Percentiles rank a stretch among this genome's conserved stretches.
These are phyloP conservation scores for Schizochytrium sp. DNA, from an alignment of 108 stramenopile genomes.

Conservation along the genomic window DNA sequence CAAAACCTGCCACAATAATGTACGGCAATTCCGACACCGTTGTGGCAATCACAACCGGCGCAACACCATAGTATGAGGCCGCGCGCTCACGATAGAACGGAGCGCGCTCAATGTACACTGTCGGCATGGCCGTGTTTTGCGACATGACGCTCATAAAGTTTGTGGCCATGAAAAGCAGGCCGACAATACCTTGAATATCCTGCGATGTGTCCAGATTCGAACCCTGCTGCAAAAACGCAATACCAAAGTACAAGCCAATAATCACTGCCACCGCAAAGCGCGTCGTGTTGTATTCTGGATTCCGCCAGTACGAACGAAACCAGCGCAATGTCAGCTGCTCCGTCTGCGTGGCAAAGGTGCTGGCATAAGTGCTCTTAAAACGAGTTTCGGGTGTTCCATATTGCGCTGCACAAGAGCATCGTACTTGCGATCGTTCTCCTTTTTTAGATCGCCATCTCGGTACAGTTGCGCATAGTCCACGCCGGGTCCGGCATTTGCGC, in stretches of 20 bases:
- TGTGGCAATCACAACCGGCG: not conserved
- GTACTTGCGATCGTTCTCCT: not conserved
- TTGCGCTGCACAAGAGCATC: constrained; percentile 19
- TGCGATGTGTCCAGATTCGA: not conserved
- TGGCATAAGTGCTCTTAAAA: not conserved
- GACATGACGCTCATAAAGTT: constrained; percentile 37
- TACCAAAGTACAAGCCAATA: constrained; percentile 39
- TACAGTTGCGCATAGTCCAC: not conserved
- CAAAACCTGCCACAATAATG: not conserved
- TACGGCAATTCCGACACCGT: not conserved
- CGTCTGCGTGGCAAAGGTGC: constrained; percentile 14
- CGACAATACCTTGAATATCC: not conserved
- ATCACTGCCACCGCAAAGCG: constrained; percentile 27
- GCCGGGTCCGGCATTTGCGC: constrained; percentile 22
- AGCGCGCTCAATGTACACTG: constrained; percentile 37
- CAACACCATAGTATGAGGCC: constrained; percentile 33
- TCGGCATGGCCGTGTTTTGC: constrained; percentile 39
- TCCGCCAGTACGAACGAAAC: constrained; percentile 39
- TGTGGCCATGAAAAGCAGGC: not conserved
- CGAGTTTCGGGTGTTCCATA: constrained; percentile 14
- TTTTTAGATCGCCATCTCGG: not conserved
- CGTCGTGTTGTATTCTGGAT: constrained; percentile 41
- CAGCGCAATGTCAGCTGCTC: not conserved
- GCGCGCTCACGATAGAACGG: constrained; percentile 52
- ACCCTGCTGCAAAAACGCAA: constrained; percentile 14